These are phyloP conservation scores for Podaxis sp. DNA, from an alignment of 768 basidiomycete species.

Conservation along the genomic window DNA sequence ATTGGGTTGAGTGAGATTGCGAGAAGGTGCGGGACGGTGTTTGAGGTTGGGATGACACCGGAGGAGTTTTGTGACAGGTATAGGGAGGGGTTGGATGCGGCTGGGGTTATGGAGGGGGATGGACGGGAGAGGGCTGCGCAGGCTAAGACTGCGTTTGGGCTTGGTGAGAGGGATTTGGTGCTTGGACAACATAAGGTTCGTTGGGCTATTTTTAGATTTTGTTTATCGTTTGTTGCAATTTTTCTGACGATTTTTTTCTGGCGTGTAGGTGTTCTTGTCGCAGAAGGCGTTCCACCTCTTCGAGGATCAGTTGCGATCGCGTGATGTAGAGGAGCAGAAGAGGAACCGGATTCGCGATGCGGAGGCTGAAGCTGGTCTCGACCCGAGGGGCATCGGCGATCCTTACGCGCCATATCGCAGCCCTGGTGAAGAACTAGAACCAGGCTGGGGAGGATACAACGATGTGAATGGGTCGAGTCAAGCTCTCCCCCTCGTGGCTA, in stretches of 20 bases:
- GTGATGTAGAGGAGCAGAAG: constrained; percentile 85
- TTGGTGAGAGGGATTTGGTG: constrained; percentile 73
- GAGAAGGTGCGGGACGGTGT: constrained; percentile 60
- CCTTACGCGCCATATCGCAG: constrained; percentile 77
- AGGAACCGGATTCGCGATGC: constrained; percentile 75
- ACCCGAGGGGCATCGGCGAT: constrained; percentile 54
- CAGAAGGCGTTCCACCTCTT: constrained; percentile 83
- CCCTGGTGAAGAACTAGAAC: constrained; percentile 44
- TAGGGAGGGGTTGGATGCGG: constrained; percentile 54
- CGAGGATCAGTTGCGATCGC: constrained; percentile 81
- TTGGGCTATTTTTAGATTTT: neutral
- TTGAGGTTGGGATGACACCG: constrained; percentile 83
- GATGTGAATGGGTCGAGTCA: constrained; percentile 60
- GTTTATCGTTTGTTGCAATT: neutral
- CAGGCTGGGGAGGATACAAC: constrained; percentile 37
- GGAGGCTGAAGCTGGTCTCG: constrained; percentile 68
- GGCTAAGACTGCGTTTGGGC: constrained; percentile 50
- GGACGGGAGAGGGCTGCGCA: constrained; percentile 61
- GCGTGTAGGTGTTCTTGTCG: constrained; percentile 77
- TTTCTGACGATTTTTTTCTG: neutral
- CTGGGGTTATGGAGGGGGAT: constrained; percentile 59
- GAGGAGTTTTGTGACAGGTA: constrained; percentile 88
- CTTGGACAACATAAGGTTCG: constrained; percentile 82
- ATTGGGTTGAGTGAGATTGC: constrained; percentile 78
- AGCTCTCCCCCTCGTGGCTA: constrained; percentile 77